Evolutionary conservation across 139 green algal species (phyloP).

Genomic region (Chlorella sorokiniana): DNA sequence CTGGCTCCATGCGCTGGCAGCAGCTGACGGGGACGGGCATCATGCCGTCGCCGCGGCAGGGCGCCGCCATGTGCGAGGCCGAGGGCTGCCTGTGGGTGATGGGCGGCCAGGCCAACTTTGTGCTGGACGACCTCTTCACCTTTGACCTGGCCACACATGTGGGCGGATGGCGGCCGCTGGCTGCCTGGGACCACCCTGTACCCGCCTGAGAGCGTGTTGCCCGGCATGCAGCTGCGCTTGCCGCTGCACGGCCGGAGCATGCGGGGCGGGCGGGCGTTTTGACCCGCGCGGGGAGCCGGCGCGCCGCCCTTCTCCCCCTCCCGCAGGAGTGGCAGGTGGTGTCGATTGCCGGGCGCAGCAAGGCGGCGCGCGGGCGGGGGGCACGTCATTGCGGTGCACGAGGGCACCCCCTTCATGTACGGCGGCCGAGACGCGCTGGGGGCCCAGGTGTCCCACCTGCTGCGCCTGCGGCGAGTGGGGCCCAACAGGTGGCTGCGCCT

Average conservation of each 20-base stretch:
- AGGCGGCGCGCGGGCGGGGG: background rate
- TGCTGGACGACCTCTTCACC: conserved; percentile 74
- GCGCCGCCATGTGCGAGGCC: conserved; percentile 36
- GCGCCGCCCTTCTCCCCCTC: background rate
- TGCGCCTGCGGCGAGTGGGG: background rate
- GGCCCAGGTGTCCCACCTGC: conserved; percentile 4
- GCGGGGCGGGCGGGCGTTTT: no score
- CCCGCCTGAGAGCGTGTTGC: no score
- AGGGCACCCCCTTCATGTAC: conserved; percentile 6
- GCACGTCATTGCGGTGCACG: conserved; percentile 4
- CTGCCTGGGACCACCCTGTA: no score
- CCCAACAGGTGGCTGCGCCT: background rate
- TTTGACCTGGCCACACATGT: background rate
- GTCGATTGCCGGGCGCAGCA: background rate
- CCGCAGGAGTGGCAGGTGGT: conserved; percentile 17
- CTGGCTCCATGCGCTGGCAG: background rate
- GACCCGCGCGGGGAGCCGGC: background rate
- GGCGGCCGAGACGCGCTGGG: conserved; percentile 16
- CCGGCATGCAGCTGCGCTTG: no score
- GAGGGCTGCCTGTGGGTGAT: conserved; percentile 65
- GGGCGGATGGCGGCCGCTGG: background rate
- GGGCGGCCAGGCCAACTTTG: conserved; percentile 84
- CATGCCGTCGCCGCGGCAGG: conserved; percentile 76
- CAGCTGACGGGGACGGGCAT: conserved; percentile 45
- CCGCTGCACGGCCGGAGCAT: no score